Base-by-base conservation (phyloP, 2,329 filamentous ascomycete genomes). In the Fusarium coffeatum region DNA sequence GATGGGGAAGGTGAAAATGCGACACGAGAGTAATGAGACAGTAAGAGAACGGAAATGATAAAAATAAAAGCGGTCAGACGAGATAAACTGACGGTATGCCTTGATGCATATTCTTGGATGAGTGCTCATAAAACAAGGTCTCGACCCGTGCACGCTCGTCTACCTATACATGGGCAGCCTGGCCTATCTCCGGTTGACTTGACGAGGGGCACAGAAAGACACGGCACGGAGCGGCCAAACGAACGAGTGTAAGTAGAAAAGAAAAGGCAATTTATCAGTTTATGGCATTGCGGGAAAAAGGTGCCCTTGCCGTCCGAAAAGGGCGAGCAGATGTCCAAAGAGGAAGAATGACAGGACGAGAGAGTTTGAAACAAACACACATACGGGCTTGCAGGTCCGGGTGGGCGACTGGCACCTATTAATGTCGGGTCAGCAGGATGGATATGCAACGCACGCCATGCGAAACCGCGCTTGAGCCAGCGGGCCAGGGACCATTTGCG, bases 361-460 rank as follows among this genome's bases (percentile, higher is more conserved):
- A 68, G 69, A 61, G 68, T 60, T 73, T 73, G 73, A 75, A 75
- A 75, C 73, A 75, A 74, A 69, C 62, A 68, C 53, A 59, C 47
- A 63, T 62, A 23, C 23, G 60, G 59, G 59, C 57, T 72, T 72
- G 60, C 51, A 60, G 49, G 64, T 59, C 53, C 68, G 42, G 62
- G 71, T 67, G 73, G 73, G 66, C 66, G 69, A 53, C 62, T 68
- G 58, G 64, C 66, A 73, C 72, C 73, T 76, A 74, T 76, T 76
- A 76, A 76, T 74, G 72, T 69, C 65, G 46, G 72, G 66, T 69
- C 66, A 68, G 64, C 68, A 71, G 72, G 69, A 65, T 69, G 62
- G 64, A 73, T 64, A 71, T 72, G 68, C 71, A 65, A 73, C 73
- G 66, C 53, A 72, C 62, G 65, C 66, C 59, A 66, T 65, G 58